Percentiles rank a stretch among this genome's conserved stretches.
These are phyloP conservation scores for Chalaropsis thielavioides DNA, from an alignment of 2,329 filamentous ascomycete species.

Conservation along the genomic window DNA sequence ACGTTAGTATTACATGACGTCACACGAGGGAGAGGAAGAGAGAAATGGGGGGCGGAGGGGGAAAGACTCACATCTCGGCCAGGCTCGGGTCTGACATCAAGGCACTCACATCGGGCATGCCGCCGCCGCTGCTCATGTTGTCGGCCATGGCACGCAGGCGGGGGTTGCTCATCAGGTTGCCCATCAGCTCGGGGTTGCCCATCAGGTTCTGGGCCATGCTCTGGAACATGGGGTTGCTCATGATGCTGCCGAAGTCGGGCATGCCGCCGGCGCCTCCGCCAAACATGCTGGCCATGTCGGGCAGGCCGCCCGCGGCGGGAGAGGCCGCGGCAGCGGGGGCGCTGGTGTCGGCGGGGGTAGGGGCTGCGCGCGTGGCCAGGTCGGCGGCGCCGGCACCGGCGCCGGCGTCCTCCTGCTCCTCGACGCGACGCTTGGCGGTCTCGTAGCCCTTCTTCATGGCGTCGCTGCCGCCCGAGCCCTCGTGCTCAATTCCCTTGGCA, in stretches of 20 bases:
- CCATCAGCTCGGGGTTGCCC: constrained; percentile 89
- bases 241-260: constrained; percentile 74
- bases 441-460: constrained; percentile 96
- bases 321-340: constrained; percentile 20
- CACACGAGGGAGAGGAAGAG: constrained; percentile 6
- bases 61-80: constrained; percentile 68
- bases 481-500: constrained; percentile 77
- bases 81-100: constrained; percentile 89
- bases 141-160: constrained; percentile 75
- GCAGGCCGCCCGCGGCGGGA: constrained; percentile 41
- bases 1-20: not conserved
- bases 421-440: constrained; percentile 76
- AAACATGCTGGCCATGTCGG: constrained; percentile 63
- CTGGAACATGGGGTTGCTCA: constrained; percentile 97
- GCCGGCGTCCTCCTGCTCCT: constrained; percentile 53
- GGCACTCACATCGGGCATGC: constrained; percentile 73
- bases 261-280: constrained; percentile 61
- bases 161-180: constrained; percentile 88
- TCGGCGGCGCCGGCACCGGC: constrained; percentile 31
- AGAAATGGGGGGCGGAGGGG: not conserved
- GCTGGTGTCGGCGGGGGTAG: constrained; percentile 22
- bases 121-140: constrained; percentile 55
- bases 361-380: constrained; percentile 21
- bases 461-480: constrained; percentile 86
- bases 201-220: constrained; percentile 95